phyloP scores from a whole-genome alignment of 2,329 filamentous ascomycete species.

The Paracorniculantispora psalliotae region DNA sequence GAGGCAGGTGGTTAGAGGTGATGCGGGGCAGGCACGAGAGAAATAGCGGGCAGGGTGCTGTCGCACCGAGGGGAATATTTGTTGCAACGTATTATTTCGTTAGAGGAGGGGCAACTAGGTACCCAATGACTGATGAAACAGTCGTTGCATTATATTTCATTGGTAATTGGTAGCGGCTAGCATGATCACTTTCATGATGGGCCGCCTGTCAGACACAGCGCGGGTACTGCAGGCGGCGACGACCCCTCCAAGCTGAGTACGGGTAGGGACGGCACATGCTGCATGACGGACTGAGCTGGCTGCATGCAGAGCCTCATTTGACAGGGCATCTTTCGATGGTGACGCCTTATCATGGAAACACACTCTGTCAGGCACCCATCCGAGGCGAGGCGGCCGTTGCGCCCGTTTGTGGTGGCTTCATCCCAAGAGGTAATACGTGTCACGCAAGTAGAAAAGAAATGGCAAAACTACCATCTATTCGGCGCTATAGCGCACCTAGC shows the following conservation, averaged over 20 bases:
- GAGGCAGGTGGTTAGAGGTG: conserved; percentile 3
- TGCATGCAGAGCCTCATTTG: neutral
- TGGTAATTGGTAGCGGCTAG: neutral
- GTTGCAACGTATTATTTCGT: neutral
- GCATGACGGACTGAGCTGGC: neutral
- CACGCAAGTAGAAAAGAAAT: neutral
- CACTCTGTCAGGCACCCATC: too few species aligned
- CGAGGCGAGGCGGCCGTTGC: too few species aligned
- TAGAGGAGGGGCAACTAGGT: neutral
- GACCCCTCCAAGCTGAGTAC: neutral
- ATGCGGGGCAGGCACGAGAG: conserved; percentile 8
- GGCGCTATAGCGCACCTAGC: neutral
- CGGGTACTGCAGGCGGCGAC: conserved; percentile 8
- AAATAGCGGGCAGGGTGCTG: neutral
- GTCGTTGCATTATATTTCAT: neutral
- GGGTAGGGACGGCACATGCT: neutral
- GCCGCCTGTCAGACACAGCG: too few species aligned
- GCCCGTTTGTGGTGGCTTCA: neutral
- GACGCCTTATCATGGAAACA: too few species aligned
- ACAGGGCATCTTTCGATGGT: too few species aligned
- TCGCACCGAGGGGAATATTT: neutral
- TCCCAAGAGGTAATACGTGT: neutral
- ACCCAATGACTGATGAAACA: neutral
- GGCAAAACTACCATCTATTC: conserved; percentile 7
- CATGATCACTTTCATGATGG: neutral